Percentiles rank a stretch among this genome's conserved stretches.
These are phyloP conservation scores for Gastrodia elata DNA, from an alignment of 106 monocot species.

Conservation along the genomic window DNA sequence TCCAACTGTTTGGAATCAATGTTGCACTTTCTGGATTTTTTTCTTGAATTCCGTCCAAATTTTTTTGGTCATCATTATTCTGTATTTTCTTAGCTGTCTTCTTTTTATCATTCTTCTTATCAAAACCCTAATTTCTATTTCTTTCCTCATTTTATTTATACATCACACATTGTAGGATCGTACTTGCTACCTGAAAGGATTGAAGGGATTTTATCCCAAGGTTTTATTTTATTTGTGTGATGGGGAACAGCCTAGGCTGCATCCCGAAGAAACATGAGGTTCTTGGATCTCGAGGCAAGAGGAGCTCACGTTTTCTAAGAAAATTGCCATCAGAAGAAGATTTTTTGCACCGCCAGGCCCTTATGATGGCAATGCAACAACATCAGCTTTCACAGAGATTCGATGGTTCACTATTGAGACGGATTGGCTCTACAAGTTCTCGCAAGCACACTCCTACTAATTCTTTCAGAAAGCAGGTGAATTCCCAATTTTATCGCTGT, in stretches of 20 bases:
- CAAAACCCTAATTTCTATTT: no score
- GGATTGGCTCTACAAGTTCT: constrained; percentile 9
- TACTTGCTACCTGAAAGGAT: no score
- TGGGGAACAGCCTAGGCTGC: constrained; percentile 16
- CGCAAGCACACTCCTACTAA: constrained; percentile 1
- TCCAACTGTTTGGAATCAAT: no score
- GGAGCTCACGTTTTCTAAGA: constrained; percentile 10
- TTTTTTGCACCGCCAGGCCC: constrained; percentile 17
- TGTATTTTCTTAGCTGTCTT: no score
- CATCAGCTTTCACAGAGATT: constrained; percentile 19
- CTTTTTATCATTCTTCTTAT: no score
- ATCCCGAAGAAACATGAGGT: constrained; percentile 12
- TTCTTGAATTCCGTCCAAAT: no score
- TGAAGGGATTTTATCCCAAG: no score
- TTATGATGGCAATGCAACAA: constrained; percentile 22
- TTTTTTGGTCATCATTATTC: no score
- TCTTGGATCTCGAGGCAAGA: constrained; percentile 9
- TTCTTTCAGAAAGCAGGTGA: constrained; percentile 10
- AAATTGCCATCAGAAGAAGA: constrained; percentile 16
- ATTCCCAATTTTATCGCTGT: background rate
- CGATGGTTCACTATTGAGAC: constrained; percentile 15
- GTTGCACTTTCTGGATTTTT: no score
- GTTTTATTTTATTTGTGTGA: no score
- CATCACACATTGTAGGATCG: no score
- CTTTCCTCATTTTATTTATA: no score